These are phyloP conservation scores for Sclerotinia sclerotiorum DNA, from an alignment of 2,329 filamentous ascomycete genomes.

Conservation along the genomic window DNA sequence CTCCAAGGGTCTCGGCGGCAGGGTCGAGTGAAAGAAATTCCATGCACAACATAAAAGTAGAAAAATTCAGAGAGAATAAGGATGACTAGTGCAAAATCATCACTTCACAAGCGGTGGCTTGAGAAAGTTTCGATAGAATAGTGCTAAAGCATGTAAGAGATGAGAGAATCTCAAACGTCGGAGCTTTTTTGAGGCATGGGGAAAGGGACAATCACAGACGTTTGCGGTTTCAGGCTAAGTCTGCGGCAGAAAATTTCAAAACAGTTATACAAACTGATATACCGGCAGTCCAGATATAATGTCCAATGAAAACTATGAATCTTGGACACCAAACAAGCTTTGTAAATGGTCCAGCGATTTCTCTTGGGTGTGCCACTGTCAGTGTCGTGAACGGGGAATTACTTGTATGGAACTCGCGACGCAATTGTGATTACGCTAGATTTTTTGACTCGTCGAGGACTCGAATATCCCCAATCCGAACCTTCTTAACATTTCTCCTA, in stretches of 20 bases:
- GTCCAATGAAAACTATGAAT: background rate
- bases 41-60: slow-evolving; percentile 14
- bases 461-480: background rate
- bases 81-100: background rate
- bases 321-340: background rate
- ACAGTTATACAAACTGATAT: background rate
- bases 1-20: background rate
- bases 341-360: background rate
- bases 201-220: slow-evolving; percentile 7
- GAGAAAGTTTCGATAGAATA: background rate
- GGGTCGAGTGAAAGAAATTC: slow-evolving; percentile 8
- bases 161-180: slow-evolving; percentile 15
- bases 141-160: slow-evolving; percentile 8
- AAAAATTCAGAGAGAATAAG: background rate
- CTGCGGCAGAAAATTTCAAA: slow-evolving; percentile 5
- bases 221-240: slow-evolving; percentile 13
- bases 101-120: background rate
- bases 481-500: background rate
- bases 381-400: background rate
- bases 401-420: background rate
- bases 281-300: background rate
- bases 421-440: background rate
- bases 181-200: slow-evolving; percentile 5
- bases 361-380: background rate
- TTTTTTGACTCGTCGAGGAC: background rate